Percentiles rank a stretch among this genome's conserved stretches.
Evolutionary conservation across 495 filamentous ascomycete genomes (phyloP).

Genomic region (Podospora pseudocomata): DNA sequence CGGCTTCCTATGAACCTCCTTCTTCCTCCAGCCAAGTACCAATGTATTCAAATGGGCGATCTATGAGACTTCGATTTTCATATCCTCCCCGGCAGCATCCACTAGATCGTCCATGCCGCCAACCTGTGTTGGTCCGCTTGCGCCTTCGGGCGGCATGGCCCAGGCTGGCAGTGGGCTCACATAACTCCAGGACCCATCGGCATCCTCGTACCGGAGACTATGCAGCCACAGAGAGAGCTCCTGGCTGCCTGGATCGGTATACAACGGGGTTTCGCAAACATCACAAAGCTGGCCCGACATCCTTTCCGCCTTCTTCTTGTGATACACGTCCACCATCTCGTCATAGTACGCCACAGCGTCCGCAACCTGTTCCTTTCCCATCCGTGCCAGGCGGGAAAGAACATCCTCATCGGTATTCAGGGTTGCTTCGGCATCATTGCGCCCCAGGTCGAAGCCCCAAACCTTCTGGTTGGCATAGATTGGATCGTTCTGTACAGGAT

Average conservation of each 20-base stretch:
- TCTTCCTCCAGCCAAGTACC: neutral
- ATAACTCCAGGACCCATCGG: constrained; percentile 78
- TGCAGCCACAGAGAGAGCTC: constrained; percentile 93
- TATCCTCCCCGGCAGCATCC: constrained; percentile 36
- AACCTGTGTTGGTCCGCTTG: constrained; percentile 56
- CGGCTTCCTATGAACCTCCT: neutral
- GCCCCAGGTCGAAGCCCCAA: constrained; percentile 76
- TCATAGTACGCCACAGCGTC: constrained; percentile 92
- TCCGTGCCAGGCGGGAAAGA: constrained; percentile 74
- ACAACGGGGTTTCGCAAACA: constrained; percentile 80
- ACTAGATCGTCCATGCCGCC: constrained; percentile 53
- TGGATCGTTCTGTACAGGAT: constrained; percentile 94
- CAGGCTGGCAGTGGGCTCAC: constrained; percentile 78
- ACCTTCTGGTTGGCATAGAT: constrained; percentile 94
- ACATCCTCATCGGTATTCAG: constrained; percentile 81
- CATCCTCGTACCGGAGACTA: constrained; percentile 80
- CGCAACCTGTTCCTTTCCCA: constrained; percentile 90
- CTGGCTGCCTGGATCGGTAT: constrained; percentile 83
- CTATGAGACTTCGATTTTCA: constrained; percentile 16
- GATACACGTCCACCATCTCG: constrained; percentile 81
- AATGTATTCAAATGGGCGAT: neutral
- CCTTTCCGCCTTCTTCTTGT: constrained; percentile 82
- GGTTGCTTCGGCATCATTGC: constrained; percentile 58
- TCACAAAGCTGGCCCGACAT: constrained; percentile 81
- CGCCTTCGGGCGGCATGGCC: constrained; percentile 71